These are phyloP conservation scores for Paraphaeosphaeria minitans DNA, from an alignment of 2,329 filamentous ascomycete genomes.

Conservation along the genomic window DNA sequence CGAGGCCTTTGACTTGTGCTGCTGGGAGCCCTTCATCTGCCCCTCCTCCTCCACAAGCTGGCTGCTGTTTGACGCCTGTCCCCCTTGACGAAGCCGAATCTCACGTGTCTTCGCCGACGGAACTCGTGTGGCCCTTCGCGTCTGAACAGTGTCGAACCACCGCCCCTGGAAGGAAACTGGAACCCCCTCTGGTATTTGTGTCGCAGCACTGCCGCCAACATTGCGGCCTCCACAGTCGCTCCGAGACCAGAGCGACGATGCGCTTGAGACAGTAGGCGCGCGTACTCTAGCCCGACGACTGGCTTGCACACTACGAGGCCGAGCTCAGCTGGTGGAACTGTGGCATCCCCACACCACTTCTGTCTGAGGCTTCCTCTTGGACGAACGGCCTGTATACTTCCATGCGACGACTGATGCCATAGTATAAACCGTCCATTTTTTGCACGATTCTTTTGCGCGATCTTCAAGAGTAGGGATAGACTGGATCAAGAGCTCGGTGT, in stretches of 20 bases:
- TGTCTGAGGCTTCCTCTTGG: conserved; percentile 35
- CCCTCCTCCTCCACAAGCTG: conserved; percentile 28
- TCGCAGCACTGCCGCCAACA: conserved; percentile 24
- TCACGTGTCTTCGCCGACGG: conserved; percentile 29
- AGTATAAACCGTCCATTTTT: conserved; percentile 40
- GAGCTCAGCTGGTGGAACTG: conserved; percentile 41
- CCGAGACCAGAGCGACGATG: conserved; percentile 44
- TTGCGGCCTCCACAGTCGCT: conserved; percentile 33
- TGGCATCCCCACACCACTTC: conserved; percentile 46
- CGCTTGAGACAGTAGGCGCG: conserved; percentile 41
- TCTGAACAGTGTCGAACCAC: conserved; percentile 41
- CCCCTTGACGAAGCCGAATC: conserved; percentile 30
- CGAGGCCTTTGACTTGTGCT: conserved; percentile 29
- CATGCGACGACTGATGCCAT: conserved; percentile 46
- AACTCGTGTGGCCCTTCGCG: conserved; percentile 23
- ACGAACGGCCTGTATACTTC: conserved; percentile 36
- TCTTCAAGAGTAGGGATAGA: conserved; percentile 50
- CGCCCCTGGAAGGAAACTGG: conserved; percentile 34
- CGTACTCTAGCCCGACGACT: conserved; percentile 32
- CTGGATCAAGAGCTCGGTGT: conserved; percentile 49
- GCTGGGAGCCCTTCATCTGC: conserved; percentile 28
- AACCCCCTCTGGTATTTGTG: conserved; percentile 30
- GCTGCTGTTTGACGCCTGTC: conserved; percentile 22
- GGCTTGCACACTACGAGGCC: conserved; percentile 37
- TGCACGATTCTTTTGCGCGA: conserved; percentile 39